phyloP scores from a whole-genome alignment of 2,329 filamentous ascomycete genomes.

The Dothistroma pini region DNA sequence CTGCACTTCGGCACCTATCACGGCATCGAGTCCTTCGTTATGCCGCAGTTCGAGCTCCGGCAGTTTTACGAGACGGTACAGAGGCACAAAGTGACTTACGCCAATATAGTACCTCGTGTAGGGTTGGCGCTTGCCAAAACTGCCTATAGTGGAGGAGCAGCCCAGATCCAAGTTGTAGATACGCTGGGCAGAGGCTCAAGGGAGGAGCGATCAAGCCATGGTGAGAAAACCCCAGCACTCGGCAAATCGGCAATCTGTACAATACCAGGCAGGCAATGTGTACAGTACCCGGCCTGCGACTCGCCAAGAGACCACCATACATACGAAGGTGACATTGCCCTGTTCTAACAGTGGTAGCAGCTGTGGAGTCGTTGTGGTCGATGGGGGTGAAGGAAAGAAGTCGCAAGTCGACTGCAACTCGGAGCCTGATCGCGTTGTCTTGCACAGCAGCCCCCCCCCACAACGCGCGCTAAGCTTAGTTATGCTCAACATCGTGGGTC shows the following conservation, averaged over 20 bases:
- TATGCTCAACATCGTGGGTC: neutral
- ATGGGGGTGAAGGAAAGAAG: neutral
- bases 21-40: constrained; percentile 64
- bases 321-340: too few relatives aligned
- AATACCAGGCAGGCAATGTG: too few relatives aligned
- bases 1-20: constrained; percentile 39
- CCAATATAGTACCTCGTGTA: constrained; percentile 79
- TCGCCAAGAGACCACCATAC: too few relatives aligned
- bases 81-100: constrained; percentile 67
- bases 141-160: constrained; percentile 56
- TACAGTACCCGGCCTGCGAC: too few relatives aligned
- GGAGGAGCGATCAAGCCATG: neutral
- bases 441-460: too few relatives aligned
- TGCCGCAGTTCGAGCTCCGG: constrained; percentile 75
- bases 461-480: neutral
- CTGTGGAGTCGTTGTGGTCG: too few relatives aligned
- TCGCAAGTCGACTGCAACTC: neutral
- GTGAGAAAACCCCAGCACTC: neutral
- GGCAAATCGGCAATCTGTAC: neutral
- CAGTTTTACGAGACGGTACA: constrained; percentile 75
- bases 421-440: neutral
- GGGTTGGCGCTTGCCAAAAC: constrained; percentile 72
- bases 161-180: constrained; percentile 25
- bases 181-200: neutral
- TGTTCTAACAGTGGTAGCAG: too few relatives aligned